Conservation (phyloP, 768 basidiomycete species). For the Rhizopogon salebrosus region DNA sequence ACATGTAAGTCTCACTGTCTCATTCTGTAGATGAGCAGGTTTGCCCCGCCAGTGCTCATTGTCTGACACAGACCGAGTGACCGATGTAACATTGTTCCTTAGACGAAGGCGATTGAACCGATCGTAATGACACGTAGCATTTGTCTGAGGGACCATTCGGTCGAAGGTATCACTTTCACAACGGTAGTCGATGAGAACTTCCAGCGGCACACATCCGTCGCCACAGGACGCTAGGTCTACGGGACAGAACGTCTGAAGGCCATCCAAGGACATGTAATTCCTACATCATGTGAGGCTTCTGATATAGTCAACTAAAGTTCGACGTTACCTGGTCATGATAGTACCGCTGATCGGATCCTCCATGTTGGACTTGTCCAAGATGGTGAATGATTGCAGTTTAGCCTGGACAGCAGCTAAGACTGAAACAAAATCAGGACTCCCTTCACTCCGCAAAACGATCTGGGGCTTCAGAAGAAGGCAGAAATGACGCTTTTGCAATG, state of each 20-base stretch:
- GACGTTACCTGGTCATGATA: slow-evolving; percentile 73
- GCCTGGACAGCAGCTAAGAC: slow-evolving; percentile 77
- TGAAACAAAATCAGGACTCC: slow-evolving; percentile 43
- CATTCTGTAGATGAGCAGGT: slow-evolving; percentile 50
- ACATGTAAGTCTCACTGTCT: slow-evolving; percentile 42
- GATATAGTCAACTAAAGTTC: slow-evolving; percentile 3
- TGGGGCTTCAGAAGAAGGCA: slow-evolving; percentile 91
- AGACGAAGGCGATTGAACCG: slow-evolving; percentile 91
- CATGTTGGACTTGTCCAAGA: slow-evolving; percentile 73
- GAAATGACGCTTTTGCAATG: slow-evolving; percentile 66
- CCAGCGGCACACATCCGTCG: slow-evolving; percentile 72
- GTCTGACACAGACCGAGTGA: slow-evolving; percentile 32
- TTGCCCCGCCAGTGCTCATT: slow-evolving; percentile 25
- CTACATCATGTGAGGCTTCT: slow-evolving; percentile 30
- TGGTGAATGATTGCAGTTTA: slow-evolving; percentile 69
- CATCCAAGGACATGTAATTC: slow-evolving; percentile 72
- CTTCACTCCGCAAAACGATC: slow-evolving; percentile 63
- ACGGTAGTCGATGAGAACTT: slow-evolving; percentile 81
- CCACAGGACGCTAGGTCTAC: slow-evolving; percentile 34
- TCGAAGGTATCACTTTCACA: slow-evolving; percentile 83
- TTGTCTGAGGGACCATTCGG: slow-evolving; percentile 84
- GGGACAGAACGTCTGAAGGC: slow-evolving; percentile 87
- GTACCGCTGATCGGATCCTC: slow-evolving; percentile 83
- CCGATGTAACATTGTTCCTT: slow-evolving; percentile 62
- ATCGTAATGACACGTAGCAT: slow-evolving; percentile 83